Evolutionary conservation across 768 basidiomycete genomes (phyloP), one percentile per base, ranked within the genome.

Genomic region (Collybia sp.): DNA sequence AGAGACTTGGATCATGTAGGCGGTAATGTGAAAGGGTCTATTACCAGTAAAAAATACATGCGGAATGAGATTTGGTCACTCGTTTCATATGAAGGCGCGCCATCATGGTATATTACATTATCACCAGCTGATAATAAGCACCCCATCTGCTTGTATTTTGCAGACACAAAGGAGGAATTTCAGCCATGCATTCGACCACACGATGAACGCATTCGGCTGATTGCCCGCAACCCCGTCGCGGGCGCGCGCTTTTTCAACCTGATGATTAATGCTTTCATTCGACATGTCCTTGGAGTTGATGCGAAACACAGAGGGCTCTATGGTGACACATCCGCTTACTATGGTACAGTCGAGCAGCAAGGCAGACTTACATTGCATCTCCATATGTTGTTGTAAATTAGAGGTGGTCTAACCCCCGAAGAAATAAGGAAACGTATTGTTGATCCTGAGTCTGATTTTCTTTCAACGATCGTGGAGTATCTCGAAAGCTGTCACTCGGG

Each of bases 341-440:
- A 62, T 57, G 60, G 60, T 4, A 58, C 55, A 1, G 59, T 67
- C 42, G 69, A 71, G 43, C 58, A 65, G 46, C 68, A 72, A 51
- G 68, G 68, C 1, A 36, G 61, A 6, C 43, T 67, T 0, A 68
- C 65, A 0, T 42, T 73, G 2, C 72, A 74, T 54, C 35, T 69
- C 2, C 70, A 72, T 49, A 25, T 66, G 25, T 30, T 72, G 1
- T n/a, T 71, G 1, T 74, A 68, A 67, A 55, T 72, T 1, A 18
- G 32, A 25, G 55, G 57, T n/a, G 46, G 47, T 2, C 40, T 60
- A 0, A 49, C 62, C 8, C 70, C 67, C 3, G 58, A 71, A 40
- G 57, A 69, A 42, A 67, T 37, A 37, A 13, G 35, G 13, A 18
- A 37, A 71, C 6, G 33, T 59, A 20, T 72, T 0, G 41, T 61